A percentile compares a stretch with the other conserved stretches of the same genome.
phyloP scores from a whole-genome alignment of 768 basidiomycete genomes.

The Tricholoma matsutake region DNA sequence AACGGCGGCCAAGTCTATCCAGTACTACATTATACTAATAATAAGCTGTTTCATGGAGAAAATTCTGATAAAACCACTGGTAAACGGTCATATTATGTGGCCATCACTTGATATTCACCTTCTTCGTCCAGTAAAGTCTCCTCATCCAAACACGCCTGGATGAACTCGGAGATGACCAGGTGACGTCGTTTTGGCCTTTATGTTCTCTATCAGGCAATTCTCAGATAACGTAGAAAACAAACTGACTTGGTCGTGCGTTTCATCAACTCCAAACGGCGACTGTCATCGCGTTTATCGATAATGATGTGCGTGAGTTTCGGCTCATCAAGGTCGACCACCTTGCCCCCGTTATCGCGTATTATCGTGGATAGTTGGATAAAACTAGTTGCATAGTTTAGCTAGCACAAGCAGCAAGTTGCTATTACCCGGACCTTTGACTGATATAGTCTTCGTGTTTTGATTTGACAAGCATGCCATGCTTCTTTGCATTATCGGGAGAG shows the following conservation, averaged over 20 bases:
- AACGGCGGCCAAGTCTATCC: neutral
- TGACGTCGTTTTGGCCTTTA: slow-evolving; percentile 79
- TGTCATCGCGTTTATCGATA: slow-evolving; percentile 77
- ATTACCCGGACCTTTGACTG: slow-evolving; percentile 43
- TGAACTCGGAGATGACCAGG: slow-evolving; percentile 74
- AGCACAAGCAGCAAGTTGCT: neutral
- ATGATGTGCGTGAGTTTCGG: slow-evolving; percentile 85
- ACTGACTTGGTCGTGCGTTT: slow-evolving; percentile 69
- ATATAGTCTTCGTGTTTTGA: slow-evolving; percentile 52
- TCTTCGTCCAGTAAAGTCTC: slow-evolving; percentile 82
- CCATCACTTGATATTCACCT: slow-evolving; percentile 37
- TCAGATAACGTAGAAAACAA: neutral
- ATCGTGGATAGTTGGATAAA: slow-evolving; percentile 47
- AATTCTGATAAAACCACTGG: slow-evolving; percentile 18
- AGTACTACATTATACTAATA: neutral
- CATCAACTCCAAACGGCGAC: slow-evolving; percentile 67
- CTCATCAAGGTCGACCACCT: slow-evolving; percentile 63
- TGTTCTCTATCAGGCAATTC: slow-evolving; percentile 11
- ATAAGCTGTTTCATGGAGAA: slow-evolving; percentile 14
- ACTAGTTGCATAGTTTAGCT: slow-evolving; percentile 34
- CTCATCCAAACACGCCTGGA: slow-evolving; percentile 80
- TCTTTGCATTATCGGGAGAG: slow-evolving; percentile 65
- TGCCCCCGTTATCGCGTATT: slow-evolving; percentile 72
- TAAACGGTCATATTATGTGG: neutral
- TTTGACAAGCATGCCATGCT: slow-evolving; percentile 59